phyloP scores from a whole-genome alignment of 768 basidiomycete genomes.

The Mrakia blollopis region DNA sequence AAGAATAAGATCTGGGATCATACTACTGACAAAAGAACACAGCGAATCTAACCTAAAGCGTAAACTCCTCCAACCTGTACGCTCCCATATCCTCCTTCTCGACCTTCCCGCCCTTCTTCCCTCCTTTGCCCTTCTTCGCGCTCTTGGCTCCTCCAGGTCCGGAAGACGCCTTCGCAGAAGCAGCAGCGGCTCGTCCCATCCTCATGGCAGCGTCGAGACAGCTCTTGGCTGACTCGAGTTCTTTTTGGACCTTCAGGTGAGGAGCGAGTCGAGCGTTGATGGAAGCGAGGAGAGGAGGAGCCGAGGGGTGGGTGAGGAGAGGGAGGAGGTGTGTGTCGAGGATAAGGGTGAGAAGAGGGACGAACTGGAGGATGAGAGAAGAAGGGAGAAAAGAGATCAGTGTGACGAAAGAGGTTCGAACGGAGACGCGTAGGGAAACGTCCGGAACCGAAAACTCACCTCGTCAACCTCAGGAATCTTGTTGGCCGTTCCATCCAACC shows the following conservation, averaged over 20 bases:
- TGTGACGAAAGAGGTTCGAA: not conserved
- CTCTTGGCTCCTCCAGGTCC: slow-evolving; percentile 1
- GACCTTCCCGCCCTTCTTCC: not conserved
- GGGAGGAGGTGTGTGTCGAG: slow-evolving; percentile 30
- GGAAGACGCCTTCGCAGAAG: not conserved
- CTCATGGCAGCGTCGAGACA: slow-evolving; percentile 22
- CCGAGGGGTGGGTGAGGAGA: slow-evolving; percentile 16
- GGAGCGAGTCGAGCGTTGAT: slow-evolving; percentile 15
- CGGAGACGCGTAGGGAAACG: not conserved
- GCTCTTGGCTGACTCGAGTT: slow-evolving; percentile 12
- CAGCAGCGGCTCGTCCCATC: slow-evolving; percentile 19
- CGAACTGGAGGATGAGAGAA: slow-evolving; percentile 9
- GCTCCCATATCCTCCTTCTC: slow-evolving; percentile 19
- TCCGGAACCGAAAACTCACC: not conserved
- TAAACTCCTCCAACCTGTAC: slow-evolving; percentile 29
- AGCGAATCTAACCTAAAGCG: not conserved
- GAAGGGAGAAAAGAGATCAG: not conserved
- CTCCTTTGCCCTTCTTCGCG: not conserved
- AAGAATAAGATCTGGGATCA: no score
- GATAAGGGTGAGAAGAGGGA: slow-evolving; percentile 30
- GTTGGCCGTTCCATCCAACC: slow-evolving; percentile 16
- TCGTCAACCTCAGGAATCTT: slow-evolving; percentile 19
- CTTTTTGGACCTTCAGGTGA: slow-evolving; percentile 18
- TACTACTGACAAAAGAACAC: no score
- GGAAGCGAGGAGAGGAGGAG: slow-evolving; percentile 3